Evolutionary conservation across 148 eudicot species (phyloP).

Genomic region (Amaranthus palmeri): DNA sequence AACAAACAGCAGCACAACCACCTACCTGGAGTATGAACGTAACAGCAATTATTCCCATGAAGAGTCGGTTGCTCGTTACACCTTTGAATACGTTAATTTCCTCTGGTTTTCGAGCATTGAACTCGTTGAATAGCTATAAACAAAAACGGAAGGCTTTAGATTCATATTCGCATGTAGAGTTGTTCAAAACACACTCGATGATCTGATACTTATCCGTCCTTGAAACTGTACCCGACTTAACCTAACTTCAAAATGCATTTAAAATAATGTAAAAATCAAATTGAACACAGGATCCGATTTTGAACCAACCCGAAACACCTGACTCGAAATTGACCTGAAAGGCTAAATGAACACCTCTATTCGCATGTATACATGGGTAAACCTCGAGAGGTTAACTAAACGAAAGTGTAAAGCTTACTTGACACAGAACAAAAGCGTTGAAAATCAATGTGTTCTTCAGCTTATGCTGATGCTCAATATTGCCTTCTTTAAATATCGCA

Average conservation of each 20-base stretch:
- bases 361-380: neutral
- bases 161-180: neutral
- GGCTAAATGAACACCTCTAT: no score
- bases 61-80: conserved; percentile 53
- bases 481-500: conserved; percentile 39
- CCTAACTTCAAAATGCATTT: no score
- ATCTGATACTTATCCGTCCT: no score
- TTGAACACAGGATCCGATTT: no score
- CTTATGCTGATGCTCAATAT: conserved; percentile 44
- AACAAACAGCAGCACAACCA: conserved; percentile 2
- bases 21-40: conserved; percentile 74
- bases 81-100: conserved; percentile 69
- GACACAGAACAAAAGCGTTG: conserved; percentile 83
- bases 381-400: no score
- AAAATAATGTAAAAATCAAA: no score
- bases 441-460: conserved; percentile 77
- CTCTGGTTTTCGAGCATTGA: conserved; percentile 88
- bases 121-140: conserved; percentile 79
- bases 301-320: no score
- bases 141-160: neutral
- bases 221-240: no score
- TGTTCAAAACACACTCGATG: neutral
- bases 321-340: no score
- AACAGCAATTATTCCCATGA: conserved; percentile 64
- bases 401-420: conserved; percentile 40